Base-by-base conservation (phyloP, 148 eudicot genomes). In the Camellia granthamiana region DNA sequence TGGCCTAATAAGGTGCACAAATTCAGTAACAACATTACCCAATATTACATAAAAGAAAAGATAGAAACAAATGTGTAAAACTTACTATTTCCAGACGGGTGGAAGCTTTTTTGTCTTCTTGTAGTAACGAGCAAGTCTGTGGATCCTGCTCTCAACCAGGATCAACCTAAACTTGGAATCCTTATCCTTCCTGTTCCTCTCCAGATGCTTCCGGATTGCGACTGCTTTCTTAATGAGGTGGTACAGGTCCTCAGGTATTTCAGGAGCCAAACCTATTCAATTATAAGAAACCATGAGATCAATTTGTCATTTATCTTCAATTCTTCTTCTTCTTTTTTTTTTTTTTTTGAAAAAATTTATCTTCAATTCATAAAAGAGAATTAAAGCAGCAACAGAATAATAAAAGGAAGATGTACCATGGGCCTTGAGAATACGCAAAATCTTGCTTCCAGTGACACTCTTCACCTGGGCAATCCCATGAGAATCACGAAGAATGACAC, bases 151-250 rank as follows among this genome's bases (percentile, higher is more conserved):
- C 68, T 83, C 85, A 58, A 83, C 82, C 41, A 83, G 75, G 73
- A 83, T 83, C 83, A 83, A 83, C 80, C 85, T 79, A 64, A 83
- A 83, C 65, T 83, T 83, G 62, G 85, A 83, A 75, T 83, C 85
- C 66, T 83, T 83, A 46, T 83, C 85, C 79, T 83, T 83, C 69
- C 85, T 83, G 82, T 83, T 83, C 85, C 85, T 83, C 79, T 83
- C 85, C 80, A 83, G 76, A 58, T 83, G 85, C 77, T 83, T 83
- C 46, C 85, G 52, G 46, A 83, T 79, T 13, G 82, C 82, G 10
- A 83, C 85, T 11, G 85, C 85, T 51, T 83, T 83, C 83, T 83
- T 83, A 76, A 83, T 83, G 41, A 83, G 85, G 59, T 83, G 85
- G 79, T 83, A 83, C 7, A 79, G 82, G 52, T 83, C 85, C 71